A percentile compares a stretch with the other conserved stretches of the same genome.
Conservation (phyloP, 208 protist species). For the Angomonas ambiguus region DNA sequence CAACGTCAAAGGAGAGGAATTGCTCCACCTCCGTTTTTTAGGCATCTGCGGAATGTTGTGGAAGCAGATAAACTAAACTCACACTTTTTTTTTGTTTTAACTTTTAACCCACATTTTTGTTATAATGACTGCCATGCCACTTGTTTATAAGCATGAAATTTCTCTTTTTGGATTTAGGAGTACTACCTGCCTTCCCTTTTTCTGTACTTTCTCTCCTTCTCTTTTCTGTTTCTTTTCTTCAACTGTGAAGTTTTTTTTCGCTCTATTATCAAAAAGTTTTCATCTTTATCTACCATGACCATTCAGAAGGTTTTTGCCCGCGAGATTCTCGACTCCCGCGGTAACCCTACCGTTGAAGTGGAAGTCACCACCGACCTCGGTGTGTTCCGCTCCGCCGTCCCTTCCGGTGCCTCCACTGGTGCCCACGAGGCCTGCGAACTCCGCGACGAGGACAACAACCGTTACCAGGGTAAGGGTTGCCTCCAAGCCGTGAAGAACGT, state of each 20-base stretch:
- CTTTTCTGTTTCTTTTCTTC: not conserved
- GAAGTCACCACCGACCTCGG: conserved; percentile 94
- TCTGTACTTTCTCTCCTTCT: not conserved
- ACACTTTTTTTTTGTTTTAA: too few species aligned
- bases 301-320: conserved; percentile 86
- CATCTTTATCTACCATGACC: conserved; percentile 32
- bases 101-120: too few species aligned
- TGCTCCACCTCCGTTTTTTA: conserved; percentile 38
- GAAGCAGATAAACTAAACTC: too few species aligned
- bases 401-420: conserved; percentile 99
- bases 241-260: not conserved
- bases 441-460: conserved; percentile 93
- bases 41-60: conserved; percentile 69
- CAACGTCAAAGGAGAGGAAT: conserved; percentile 14
- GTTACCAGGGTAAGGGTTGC: conserved; percentile 97
- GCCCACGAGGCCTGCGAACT: conserved; percentile 97
- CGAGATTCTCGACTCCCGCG: conserved; percentile 87
- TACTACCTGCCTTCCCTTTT: too few species aligned
- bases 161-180: not conserved
- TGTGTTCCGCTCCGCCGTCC: conserved; percentile 96
- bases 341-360: conserved; percentile 93
- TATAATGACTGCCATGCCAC: too few species aligned
- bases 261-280: not conserved
- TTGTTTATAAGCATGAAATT: too few species aligned
- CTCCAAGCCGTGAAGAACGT: conserved; percentile 96